Base-by-base conservation (phyloP, 106 monocot genomes). In the Ottelia alismoides region DNA sequence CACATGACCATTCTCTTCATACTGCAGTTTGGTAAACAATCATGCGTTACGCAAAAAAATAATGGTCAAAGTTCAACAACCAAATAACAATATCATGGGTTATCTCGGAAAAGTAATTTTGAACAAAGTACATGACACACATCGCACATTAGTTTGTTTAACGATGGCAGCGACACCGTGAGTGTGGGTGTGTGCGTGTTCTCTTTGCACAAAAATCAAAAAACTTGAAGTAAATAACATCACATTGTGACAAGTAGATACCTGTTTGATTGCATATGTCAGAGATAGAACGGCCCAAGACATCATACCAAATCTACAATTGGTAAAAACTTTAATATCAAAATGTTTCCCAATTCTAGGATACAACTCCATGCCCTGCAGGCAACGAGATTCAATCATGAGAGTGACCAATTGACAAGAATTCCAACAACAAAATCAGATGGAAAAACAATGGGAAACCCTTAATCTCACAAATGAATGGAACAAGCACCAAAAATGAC, bases 201-300 rank as follows among this genome's bases (percentile, higher is more conserved):
- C n/a, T n/a, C n/a, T n/a, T n/a, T n/a, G n/a, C n/a, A n/a, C n/a
- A n/a, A n/a, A n/a, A n/a, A n/a, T n/a, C n/a, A n/a, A n/a, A n/a
- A n/a, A n/a, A n/a, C n/a, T n/a, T n/a, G n/a, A n/a, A n/a, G n/a
- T n/a, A n/a, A n/a, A n/a, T n/a, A n/a, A n/a, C n/a, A n/a, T n/a
- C n/a, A n/a, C n/a, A n/a, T n/a, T n/a, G n/a, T n/a, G n/a, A n/a
- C n/a, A n/a, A n/a, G n/a, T n/a, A n/a, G n/a, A n/a, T n/a, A 98
- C 96, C 96, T 98, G 96, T 61, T 98, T 98, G 26, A 98, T 85
- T 73, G 89, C 89, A 73, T 98, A 98, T 19, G 96, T 89, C 52
- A 89, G 40, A 43, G 89, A 76, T 53, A 98, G 82, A 69, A 98
- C 96, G 58, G 96, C 96, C 96, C 96, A 98, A 1, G 96, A 98